Conservation (phyloP, 306 rosid genomes). For the Delonix regia region DNA sequence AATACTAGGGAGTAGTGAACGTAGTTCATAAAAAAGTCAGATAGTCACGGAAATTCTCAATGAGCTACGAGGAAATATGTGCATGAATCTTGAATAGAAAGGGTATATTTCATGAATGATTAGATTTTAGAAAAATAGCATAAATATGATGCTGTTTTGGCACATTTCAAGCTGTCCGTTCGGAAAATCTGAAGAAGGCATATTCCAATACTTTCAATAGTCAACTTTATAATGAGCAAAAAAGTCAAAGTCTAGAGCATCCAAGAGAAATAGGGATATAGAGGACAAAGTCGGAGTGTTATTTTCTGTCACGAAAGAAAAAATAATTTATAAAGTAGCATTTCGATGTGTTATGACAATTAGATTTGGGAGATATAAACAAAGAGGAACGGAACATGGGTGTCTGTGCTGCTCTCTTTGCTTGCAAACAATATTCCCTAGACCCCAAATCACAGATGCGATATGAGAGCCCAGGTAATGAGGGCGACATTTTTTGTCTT, state of each 20-base stretch:
- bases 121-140: neutral
- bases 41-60: neutral
- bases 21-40: neutral
- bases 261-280: slow-evolving; percentile 28
- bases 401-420: slow-evolving; percentile 39
- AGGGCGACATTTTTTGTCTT: slow-evolving; percentile 42
- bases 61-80: neutral
- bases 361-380: slow-evolving; percentile 16
- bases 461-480: neutral
- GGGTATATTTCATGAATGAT: neutral
- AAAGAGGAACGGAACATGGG: slow-evolving; percentile 30
- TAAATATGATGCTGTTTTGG: slow-evolving; percentile 7
- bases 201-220: slow-evolving; percentile 5
- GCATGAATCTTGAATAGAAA: neutral
- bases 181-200: neutral
- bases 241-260: slow-evolving; percentile 36
- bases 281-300: neutral
- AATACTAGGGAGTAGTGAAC: neutral
- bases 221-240: slow-evolving; percentile 24
- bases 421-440: slow-evolving; percentile 41
- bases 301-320: neutral
- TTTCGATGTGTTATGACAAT: neutral
- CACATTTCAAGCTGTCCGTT: neutral
- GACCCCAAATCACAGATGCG: slow-evolving; percentile 36
- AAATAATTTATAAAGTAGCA: neutral